A percentile compares a stretch with the other conserved stretches of the same genome.
These are phyloP conservation scores for Fusarium zealandicum DNA, from an alignment of 2,329 filamentous ascomycete genomes.

Conservation along the genomic window DNA sequence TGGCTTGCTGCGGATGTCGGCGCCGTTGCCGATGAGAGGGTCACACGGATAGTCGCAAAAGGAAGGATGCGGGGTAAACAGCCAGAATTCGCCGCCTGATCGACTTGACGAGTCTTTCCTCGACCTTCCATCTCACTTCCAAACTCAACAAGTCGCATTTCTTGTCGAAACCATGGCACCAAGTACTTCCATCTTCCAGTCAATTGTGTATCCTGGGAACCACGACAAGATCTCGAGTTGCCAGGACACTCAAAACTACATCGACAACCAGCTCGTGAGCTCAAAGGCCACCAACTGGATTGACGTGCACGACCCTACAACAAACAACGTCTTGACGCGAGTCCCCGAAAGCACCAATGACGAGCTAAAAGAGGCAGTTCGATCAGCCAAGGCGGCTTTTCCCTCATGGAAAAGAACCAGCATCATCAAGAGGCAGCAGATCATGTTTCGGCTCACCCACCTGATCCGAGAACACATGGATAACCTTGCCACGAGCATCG, in stretches of 20 bases:
- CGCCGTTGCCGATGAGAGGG: background rate
- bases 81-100: background rate
- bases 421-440: conserved; percentile 72
- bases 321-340: conserved; percentile 77
- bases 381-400: conserved; percentile 74
- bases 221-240: conserved; percentile 33
- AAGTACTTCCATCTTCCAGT: conserved; percentile 23
- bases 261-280: conserved; percentile 73
- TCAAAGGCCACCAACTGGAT: conserved; percentile 72
- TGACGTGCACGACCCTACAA: conserved; percentile 78
- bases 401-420: conserved; percentile 71
- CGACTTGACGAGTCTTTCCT: background rate
- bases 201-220: conserved; percentile 35
- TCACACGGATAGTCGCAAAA: background rate
- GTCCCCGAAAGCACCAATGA: conserved; percentile 77
- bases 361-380: conserved; percentile 73
- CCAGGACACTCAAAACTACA: conserved; percentile 73
- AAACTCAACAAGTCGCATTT: background rate
- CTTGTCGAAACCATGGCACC: conserved; percentile 12
- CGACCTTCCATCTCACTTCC: background rate
- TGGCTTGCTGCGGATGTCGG: background rate
- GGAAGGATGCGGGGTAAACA: background rate
- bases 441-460: conserved; percentile 79
- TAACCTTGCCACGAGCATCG: conserved; percentile 76
- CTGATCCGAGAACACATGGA: conserved; percentile 82